These are phyloP conservation scores for Leccinellum rugosiceps DNA, from an alignment of 768 basidiomycete genomes.

Conservation along the genomic window DNA sequence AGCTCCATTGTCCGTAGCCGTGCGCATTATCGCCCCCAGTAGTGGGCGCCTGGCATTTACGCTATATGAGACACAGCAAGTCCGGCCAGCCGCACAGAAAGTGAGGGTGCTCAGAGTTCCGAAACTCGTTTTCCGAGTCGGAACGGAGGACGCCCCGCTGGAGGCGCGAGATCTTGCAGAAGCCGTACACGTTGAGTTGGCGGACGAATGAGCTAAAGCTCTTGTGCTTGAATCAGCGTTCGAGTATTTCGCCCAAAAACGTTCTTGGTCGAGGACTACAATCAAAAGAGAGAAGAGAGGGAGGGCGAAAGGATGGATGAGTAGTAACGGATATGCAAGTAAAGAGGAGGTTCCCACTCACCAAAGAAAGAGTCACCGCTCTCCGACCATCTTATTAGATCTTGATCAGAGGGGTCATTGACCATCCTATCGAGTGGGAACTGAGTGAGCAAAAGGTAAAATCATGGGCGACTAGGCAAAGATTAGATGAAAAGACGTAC, in stretches of 20 bases:
- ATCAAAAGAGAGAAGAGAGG: no score
- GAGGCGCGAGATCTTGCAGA: conserved; percentile 94
- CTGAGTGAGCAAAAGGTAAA: conserved; percentile 22
- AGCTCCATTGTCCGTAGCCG: neutral
- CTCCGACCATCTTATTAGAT: conserved; percentile 90
- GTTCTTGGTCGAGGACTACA: conserved; percentile 86
- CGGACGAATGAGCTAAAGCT: conserved; percentile 95
- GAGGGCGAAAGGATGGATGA: neutral
- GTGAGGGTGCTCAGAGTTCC: conserved; percentile 90
- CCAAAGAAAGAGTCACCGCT: conserved; percentile 92
- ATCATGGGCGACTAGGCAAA: conserved; percentile 8
- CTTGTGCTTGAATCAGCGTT: conserved; percentile 95
- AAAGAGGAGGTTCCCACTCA: conserved; percentile 55
- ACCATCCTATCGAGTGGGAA: conserved; percentile 70
- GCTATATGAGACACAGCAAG: conserved; percentile 79
- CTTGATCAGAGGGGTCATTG: conserved; percentile 75
- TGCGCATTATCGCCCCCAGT: conserved; percentile 32
- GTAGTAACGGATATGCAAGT: neutral
- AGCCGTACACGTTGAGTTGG: conserved; percentile 95
- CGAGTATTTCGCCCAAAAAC: conserved; percentile 84
- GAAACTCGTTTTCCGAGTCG: conserved; percentile 77
- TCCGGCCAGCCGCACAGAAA: conserved; percentile 92
- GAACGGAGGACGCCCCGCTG: conserved; percentile 90
- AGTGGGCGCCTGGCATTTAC: conserved; percentile 60
- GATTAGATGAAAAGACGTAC: conserved; percentile 7